These are phyloP conservation scores for Lignosus rhinocerotis DNA, from an alignment of 1,284 basidiomycete genomes.

Conservation along the genomic window DNA sequence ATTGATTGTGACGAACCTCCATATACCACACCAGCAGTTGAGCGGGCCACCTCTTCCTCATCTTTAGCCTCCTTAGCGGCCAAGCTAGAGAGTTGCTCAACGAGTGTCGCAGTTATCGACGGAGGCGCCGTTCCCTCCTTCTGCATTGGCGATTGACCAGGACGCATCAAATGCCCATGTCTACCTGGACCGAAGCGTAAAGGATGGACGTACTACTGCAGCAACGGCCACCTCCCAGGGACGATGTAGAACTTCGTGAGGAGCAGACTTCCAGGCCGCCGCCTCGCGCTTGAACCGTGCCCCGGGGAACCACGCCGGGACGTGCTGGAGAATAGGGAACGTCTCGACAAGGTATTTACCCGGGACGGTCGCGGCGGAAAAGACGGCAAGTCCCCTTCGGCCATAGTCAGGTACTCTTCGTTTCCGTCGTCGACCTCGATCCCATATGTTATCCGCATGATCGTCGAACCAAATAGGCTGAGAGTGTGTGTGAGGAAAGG, in stretches of 20 bases:
- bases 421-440: slow-evolving; percentile 6
- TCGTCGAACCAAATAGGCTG: slow-evolving; percentile 9
- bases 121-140: slow-evolving; percentile 1
- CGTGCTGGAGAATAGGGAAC: not conserved
- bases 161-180: not conserved
- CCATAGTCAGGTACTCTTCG: slow-evolving; percentile 3
- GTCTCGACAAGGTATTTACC: slow-evolving; percentile 5
- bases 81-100: slow-evolving; percentile 2
- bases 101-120: slow-evolving; percentile 1
- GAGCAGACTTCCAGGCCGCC: not conserved
- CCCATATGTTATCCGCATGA: slow-evolving; percentile 12
- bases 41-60: slow-evolving; percentile 4
- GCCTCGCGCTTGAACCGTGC: slow-evolving; percentile 5
- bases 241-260: not conserved
- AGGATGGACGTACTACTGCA: not conserved
- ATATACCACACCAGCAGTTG: not conserved
- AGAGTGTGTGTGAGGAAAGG: not conserved
- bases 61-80: not conserved
- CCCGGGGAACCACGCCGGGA: not conserved
- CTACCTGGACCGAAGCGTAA: not conserved
- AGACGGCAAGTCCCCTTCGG: not conserved
- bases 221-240: not conserved
- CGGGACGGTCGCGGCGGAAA: not conserved
- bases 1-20: not conserved
- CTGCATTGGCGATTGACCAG: not conserved